Base-by-base conservation (phyloP, 2,329 filamentous ascomycete species). In the Talaromyces sp. region DNA sequence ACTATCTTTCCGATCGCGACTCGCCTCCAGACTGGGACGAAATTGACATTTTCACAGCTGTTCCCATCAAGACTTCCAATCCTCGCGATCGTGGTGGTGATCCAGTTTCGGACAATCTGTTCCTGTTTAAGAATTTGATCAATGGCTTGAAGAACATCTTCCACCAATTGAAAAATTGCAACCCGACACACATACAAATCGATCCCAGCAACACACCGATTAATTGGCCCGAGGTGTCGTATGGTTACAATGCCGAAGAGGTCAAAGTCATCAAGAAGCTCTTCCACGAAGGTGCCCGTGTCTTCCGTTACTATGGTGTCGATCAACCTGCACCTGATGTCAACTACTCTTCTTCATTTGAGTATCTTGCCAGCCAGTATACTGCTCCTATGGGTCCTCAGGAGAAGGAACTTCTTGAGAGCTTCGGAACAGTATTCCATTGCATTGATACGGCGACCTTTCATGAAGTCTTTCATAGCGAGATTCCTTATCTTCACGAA, bases 381-480 rank as follows among this genome's bases (percentile, higher is more conserved):
- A 96, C 97, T 86, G 88, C 95, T 48, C 94, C 93, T 0, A 96
- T 92, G 75, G 90, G 88, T 67, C 96, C 96, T 72, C 96, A 99
- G 74, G 96, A 99, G 77, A 99, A 99, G 76, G 95, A 99, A 63
- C 84, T 99, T 9, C 84, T 99, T 7, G 96, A 99, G 81, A 96
- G 92, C 2, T 99, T 99, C 76, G 95, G 94, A 2, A 98, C 95
- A 0, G 93, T 99, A 33, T 99, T 99, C 75, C 95, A 99, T 75
- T 96, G 94, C 78, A 95, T 99, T 68, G 95, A 99, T 74, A 95
- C 95, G 1, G 95, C 96, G 11, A 97, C 94, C 0, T 99, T 99
- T 75, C 93, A 99, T 72, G 95, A 99, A 80, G 93, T 99, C 47
- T 99, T 99, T 76, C 92, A 97, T 75, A 92, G 93, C 67, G 95